phyloP scores from a whole-genome alignment of 345 rosid genomes.

The Arabidopsis thaliana region TAIR10.1 NC_003071.7:11979501-11980000 shows the following conservation, averaged over 20 bases:
- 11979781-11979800: conserved; percentile 32
- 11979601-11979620: conserved; percentile 54
- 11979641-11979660: conserved; percentile 51
- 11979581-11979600: conserved; percentile 73
- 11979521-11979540: conserved; percentile 63
- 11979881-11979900: neutral
- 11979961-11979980: neutral
- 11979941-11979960: neutral
- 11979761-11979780: conserved; percentile 61
- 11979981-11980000: no score
- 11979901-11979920: neutral
- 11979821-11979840: neutral
- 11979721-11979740: conserved; percentile 43
- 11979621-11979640: conserved; percentile 51
- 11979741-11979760: conserved; percentile 54
- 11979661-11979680: conserved; percentile 43
- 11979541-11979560: conserved; percentile 79
- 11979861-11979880: neutral
- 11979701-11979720: conserved; percentile 25
- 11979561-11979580: conserved; percentile 76
- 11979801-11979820: conserved; percentile 41
- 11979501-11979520: conserved; percentile 51
- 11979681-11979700: conserved; percentile 24
- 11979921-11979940: neutral
- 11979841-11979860: neutral